Base-by-base conservation (phyloP, 1,284 basidiomycete species). In the Stygiomarasmius scandens region DNA sequence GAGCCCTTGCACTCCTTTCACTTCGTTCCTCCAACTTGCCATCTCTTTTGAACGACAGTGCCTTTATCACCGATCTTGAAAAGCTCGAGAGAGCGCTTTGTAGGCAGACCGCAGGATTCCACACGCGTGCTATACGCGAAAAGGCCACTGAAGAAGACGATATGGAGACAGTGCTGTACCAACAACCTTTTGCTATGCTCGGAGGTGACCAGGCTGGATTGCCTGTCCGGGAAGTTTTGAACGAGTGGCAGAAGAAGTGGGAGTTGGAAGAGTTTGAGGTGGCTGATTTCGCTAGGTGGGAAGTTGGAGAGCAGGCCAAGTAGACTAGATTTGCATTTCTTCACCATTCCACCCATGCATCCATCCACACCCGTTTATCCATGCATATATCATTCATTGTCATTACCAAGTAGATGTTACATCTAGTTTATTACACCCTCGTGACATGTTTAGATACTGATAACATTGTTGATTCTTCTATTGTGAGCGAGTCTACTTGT, bases 101-200 rank as follows among this genome's bases (percentile, higher is more conserved):
- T 1, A 82, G 93, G 51, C 96, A 97, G 72, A 88, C 93, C 34
- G 89, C 89, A 10, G 95, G 95, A 1, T 91, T 96, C 71, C 85
- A 91, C 24, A 93, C 93, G 0, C 74, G 73, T n/a, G 79, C 77
- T 0, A 78, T 97, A 45, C 73, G 63, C 12, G 29, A 56, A 32
- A 60, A 67, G 20, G 54, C 74, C 2, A 57, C 69, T 2, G 77
- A 74, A 3, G 70, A 71, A 14, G 76, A 75, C 20, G 82, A 85
- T 5, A 23, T 29, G 38, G 84, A 88, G 36, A 83, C 79, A 3
- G 85, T 84, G 16, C 73, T 98, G 55, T 90, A 94, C 66, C 79
- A 86, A 23, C 95, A 97, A 68, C 86, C 86, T 3, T 93, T 95
- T 66, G 87, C 90, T 79, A 92, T 93, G 82, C 74, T 86, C 45